Conservation (phyloP, 805 yeast species). For the Sugiyamaella marilandica region DNA sequence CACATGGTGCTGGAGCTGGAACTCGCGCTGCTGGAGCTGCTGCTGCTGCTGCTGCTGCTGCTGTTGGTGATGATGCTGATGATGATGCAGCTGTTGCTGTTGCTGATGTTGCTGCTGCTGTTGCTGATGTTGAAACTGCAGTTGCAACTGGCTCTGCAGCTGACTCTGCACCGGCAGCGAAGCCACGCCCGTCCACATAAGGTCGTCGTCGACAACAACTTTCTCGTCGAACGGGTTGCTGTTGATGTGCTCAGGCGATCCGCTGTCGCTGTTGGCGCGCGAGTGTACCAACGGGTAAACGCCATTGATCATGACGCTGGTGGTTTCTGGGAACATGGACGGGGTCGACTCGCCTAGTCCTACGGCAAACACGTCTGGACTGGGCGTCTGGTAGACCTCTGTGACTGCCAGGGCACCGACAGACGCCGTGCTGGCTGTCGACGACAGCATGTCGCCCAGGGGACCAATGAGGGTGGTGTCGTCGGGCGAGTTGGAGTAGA, state of each 20-base stretch:
- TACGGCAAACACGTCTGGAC: neutral
- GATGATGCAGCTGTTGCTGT: too few species aligned
- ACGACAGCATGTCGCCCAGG: neutral
- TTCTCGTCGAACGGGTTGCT: conserved; percentile 1
- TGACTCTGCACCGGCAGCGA: too few species aligned
- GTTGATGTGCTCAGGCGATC: conserved; percentile 9
- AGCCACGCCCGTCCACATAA: conserved; percentile 5
- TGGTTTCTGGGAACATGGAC: neutral
- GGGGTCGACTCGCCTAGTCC: neutral
- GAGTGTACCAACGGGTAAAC: conserved; percentile 21
- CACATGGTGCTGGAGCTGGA: neutral
- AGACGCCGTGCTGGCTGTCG: neutral
- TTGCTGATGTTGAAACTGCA: too few species aligned
- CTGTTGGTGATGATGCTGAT: neutral
- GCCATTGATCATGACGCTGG: conserved; percentile 14
- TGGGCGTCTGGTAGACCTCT: neutral
- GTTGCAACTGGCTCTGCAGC: too few species aligned
- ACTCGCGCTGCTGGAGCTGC: too few species aligned
- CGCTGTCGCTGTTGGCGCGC: conserved; percentile 18
- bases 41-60: neutral
- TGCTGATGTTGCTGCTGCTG: too few species aligned
- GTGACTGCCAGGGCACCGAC: neutral
- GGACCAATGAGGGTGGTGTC: neutral
- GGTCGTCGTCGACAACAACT: conserved; percentile 4
- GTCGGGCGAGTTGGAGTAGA: conserved; percentile 6